Evolutionary conservation across 2,329 filamentous ascomycete species (phyloP), one percentile per base, ranked within the genome.

Genomic region (Chalaropsis ovoidea): DNA sequence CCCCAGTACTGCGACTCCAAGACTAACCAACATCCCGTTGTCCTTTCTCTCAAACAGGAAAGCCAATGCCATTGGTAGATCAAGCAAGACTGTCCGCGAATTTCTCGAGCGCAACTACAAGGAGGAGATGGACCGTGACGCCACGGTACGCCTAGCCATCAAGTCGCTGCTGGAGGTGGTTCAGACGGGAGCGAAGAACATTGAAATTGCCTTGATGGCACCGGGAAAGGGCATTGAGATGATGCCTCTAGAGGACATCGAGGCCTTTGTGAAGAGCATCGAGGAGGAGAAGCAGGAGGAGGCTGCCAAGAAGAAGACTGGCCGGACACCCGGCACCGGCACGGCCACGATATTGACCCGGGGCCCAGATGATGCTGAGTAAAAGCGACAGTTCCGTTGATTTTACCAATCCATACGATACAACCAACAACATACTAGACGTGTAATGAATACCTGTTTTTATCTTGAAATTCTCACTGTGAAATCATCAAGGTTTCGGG

Each of bases 211-310:
- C 67, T 87, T 99, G 74, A 96, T 97, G 91, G 89, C 90, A 7
- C 92, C 94, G 6, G 92, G 90, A 63, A 91, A 96, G 81, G 77
- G 82, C 17, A 85, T 99, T 69, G 92, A 97, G 81, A 92, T 96
- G 86, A 83, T 99, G 71, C 90, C 91, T 1, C 88, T 93, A 41
- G 93, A 97, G 76, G 90, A 96, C 73, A 99, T 99, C 73, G 94
- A 99, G 81, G 84, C 85, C 71, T 96, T 95, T 74, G 95, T 99
- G 74, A 97, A 97, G 86, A 94, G 86, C 77, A 99, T 99, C 76
- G 95, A 99, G 81, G 89, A 92, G 72, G 95, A 99, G 83, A 99
- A 99, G 84, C 92, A 96, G 75, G 94, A 97, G 77, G 94, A 99
- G 80, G 93, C 93, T 27, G 90, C 90, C 49, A 96, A 91, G 83